Base-by-base conservation (phyloP, 257 asterid genomes). In the Solanum habrochaites region DNA sequence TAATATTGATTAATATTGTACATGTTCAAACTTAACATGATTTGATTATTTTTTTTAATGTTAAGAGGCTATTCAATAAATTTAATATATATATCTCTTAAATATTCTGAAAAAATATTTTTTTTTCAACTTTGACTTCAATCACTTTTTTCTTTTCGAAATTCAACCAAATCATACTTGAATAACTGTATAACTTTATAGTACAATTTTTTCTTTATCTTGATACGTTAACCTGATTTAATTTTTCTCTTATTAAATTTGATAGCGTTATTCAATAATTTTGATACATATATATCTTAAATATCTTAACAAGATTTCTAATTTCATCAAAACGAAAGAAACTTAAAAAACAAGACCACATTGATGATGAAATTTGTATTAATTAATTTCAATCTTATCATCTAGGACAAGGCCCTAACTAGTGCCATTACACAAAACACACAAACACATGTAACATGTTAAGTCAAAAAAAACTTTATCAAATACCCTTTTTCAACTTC, bases 151-250 rank as follows among this genome's bases (percentile, higher is more conserved):
- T 43, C n/a, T 56, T 56, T 56, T 56, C 25, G 3, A 56, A 16
- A 71, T 35, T 35, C 77, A 4, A 71, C 1, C 15, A 71, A 35
- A 71, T 18, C 45, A 71, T 35, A 35, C 23, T 8, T 4, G 7
- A 71, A 71, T 23, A 14, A 12, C 78, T 18, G 39, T 67, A 18
- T 32, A 16, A 16, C 6, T 0, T 39, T 37, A 85, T 11, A 52
- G 35, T 64, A 43, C 86, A 58, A 32, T 72, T 29, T 82, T 88
- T 67, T 89, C 67, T 87, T 91, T 20, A 92, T 86, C 87, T 89
- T 91, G 82, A 95, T 85, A 86, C 1, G 1, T 18, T 56, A 18
- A 56, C n/a, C 8, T 18, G 11, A 96, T 89, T 16, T 82, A 11
- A 20, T 45, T 45, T 45, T 12, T 12, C 5, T 45, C 52, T 12